A percentile compares a stretch with the other conserved stretches of the same genome.
Evolutionary conservation across 441 rosid species (phyloP).

Genomic region (Erysimum pusillum): DNA sequence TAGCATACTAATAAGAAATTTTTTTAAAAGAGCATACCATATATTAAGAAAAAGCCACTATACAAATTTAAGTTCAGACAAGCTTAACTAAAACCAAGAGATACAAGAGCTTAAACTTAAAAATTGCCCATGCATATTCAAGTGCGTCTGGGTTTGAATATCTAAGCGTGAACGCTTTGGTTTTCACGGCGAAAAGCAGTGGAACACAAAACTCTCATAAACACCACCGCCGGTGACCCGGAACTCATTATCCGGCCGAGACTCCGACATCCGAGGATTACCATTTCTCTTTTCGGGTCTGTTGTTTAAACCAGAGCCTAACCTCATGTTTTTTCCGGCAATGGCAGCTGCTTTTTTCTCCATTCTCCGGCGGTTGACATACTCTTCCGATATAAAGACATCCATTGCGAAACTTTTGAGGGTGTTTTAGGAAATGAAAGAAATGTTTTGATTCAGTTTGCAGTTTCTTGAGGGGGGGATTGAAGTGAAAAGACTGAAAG

Average conservation of each 20-base stretch:
- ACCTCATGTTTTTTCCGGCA: constrained; percentile 30
- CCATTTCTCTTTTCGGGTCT: constrained; percentile 13
- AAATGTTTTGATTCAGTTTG: constrained; percentile 23
- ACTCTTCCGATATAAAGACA: constrained; percentile 72
- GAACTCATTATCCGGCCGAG: constrained; percentile 40
- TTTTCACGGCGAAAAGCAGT: constrained; percentile 40
- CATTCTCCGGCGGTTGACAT: constrained; percentile 56
- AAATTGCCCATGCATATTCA: constrained; percentile 17
- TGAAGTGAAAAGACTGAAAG: constrained; percentile 1
- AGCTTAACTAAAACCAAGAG: not conserved
- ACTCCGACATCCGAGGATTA: constrained; percentile 13
- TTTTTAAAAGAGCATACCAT: no score
- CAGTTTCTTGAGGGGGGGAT: constrained; percentile 7
- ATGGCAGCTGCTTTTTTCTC: constrained; percentile 58
- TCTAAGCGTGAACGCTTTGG: not conserved
- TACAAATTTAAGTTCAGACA: not conserved
- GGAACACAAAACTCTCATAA: constrained; percentile 42
- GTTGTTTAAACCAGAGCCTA: constrained; percentile 12
- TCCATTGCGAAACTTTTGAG: constrained; percentile 48
- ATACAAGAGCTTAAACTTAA: constrained; percentile 22
- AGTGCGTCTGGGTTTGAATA: not conserved
- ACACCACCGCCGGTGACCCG: constrained; percentile 16
- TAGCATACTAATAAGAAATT: not conserved
- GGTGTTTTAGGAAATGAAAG: not conserved
- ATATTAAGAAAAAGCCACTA: not conserved